Base-by-base conservation (phyloP, 73 alveolate species). In the Tetrahymena elliotti region DNA sequence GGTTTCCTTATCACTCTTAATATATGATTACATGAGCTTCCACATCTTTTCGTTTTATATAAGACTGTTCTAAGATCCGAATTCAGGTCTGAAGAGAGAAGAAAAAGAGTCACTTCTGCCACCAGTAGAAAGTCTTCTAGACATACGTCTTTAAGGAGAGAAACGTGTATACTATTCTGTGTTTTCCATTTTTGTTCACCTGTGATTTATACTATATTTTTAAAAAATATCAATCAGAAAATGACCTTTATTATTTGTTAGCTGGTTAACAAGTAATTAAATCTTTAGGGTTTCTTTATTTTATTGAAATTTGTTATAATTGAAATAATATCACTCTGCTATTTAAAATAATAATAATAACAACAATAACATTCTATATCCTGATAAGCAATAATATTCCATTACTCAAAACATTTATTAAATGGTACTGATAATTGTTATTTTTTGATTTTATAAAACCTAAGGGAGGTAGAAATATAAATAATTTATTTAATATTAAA, bases 1-100 rank as follows among this genome's bases (percentile, higher is more conserved):
- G 35, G 93, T 83, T 33, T 83, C 93, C 40, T 94, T 96, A 92
- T 96, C 95, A 84, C 94, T 34, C 18, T 83, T 92, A 33, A 84
- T 52, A 93, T 94, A 96, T 47, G 95, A 96, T 38, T 95, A 93
- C 96, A 96, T 96, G 31, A 93, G 95, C 34, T 93, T 93, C 96
- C 97, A 96, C 52, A 96, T 84, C 39, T 94, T 94, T 68, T 68
- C 88, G n/a, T 68, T 68, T 68, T 68, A 11, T n/a, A 24, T 68
- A 31, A 68, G 88, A 31, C 22, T 68, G 33, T 68, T 68, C 88
- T 68, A 68, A 68, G 88, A 68, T 22, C 88, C 88, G 88, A 68
- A 68, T 68, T 68, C 88, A 27, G 88, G 88, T 68, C 88, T 68
- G 36, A 27, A 68, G 88, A 68, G 88, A 27, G 34, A 31, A n/a